Conservation (phyloP, 352 stramenopile species). For the Phytophthora colocasiae region DNA sequence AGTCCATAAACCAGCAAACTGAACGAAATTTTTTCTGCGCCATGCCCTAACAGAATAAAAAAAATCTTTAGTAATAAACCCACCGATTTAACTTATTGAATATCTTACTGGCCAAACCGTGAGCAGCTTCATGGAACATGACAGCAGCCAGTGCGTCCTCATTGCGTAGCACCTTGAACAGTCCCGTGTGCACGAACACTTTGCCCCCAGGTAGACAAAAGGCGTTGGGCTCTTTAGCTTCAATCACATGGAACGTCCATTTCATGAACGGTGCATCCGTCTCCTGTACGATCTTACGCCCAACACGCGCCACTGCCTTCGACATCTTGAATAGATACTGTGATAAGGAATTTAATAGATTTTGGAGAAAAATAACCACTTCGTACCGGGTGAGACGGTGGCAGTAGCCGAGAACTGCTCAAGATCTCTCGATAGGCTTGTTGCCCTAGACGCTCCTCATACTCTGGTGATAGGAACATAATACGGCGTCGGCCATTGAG, state of each 20-base stretch:
- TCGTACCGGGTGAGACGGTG: slow-evolving; percentile 53
- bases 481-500: slow-evolving; percentile 58
- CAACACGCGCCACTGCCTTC: slow-evolving; percentile 61
- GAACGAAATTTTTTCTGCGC: slow-evolving; percentile 76
- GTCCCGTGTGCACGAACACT: slow-evolving; percentile 75
- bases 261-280: slow-evolving; percentile 60
- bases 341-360: not conserved
- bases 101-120: slow-evolving; percentile 62
- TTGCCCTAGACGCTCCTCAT: slow-evolving; percentile 60
- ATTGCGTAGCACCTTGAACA: slow-evolving; percentile 71
- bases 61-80: not conserved
- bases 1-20: slow-evolving; percentile 64
- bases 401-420: slow-evolving; percentile 49
- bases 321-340: slow-evolving; percentile 48
- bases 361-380: not conserved
- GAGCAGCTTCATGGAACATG: slow-evolving; percentile 77
- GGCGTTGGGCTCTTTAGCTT: slow-evolving; percentile 71
- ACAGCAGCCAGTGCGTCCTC: slow-evolving; percentile 74
- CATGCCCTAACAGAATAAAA: slow-evolving; percentile 50
- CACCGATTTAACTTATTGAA: not conserved
- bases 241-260: slow-evolving; percentile 78
- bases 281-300: slow-evolving; percentile 56
- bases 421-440: slow-evolving; percentile 61
- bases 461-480: slow-evolving; percentile 68
- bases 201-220: slow-evolving; percentile 81